These are phyloP conservation scores for Zea luxurians DNA, from an alignment of 176 grass and related monocot species.

Conservation along the genomic window DNA sequence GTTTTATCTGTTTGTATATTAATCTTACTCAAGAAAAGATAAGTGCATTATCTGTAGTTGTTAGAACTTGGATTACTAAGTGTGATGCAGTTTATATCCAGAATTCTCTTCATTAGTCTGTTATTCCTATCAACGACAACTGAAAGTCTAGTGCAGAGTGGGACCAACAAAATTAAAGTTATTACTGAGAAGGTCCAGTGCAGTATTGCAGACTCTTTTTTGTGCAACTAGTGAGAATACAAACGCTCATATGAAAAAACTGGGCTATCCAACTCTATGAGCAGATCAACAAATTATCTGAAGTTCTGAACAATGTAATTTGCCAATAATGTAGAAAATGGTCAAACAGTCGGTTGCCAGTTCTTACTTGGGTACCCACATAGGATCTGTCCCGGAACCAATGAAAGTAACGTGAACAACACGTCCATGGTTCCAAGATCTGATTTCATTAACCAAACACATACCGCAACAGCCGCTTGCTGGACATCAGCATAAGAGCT, in stretches of 20 bases:
- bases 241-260: constrained; percentile 7
- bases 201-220: constrained; percentile 6
- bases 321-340: too few species aligned
- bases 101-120: too few species aligned
- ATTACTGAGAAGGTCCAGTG: constrained; percentile 1
- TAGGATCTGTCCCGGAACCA: too few species aligned
- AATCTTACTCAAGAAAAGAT: too few species aligned
- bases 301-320: not conserved
- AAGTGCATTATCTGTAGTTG: too few species aligned
- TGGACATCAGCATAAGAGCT: not conserved
- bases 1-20: too few species aligned
- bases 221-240: not conserved
- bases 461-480: not conserved
- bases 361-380: too few species aligned
- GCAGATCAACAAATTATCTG: constrained; percentile 1
- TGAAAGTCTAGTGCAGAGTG: not conserved
- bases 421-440: too few species aligned
- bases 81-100: too few species aligned
- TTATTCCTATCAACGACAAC: too few species aligned
- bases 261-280: constrained; percentile 3
- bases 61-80: too few species aligned
- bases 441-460: not conserved
- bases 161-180: constrained; percentile 22
- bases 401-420: not conserved
- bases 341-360: too few species aligned